These are phyloP conservation scores for Byssochlamys sp. DNA, from an alignment of 2,329 filamentous ascomycete genomes.

Conservation along the genomic window DNA sequence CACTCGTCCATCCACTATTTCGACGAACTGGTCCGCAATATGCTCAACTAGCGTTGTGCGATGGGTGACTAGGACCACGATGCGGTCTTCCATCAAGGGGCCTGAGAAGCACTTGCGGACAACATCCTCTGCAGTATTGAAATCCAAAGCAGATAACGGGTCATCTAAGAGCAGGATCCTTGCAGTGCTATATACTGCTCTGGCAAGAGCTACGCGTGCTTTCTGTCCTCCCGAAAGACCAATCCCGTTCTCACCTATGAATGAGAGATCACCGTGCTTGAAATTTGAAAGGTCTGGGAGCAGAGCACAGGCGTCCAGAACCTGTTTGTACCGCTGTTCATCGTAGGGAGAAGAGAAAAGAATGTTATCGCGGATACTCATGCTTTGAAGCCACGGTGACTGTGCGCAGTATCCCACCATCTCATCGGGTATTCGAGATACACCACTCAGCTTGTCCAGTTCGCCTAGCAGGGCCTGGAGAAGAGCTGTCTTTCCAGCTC, in stretches of 20 bases:
- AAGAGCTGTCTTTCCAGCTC: conserved; percentile 54
- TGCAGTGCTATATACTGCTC: conserved; percentile 50
- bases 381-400: conserved; percentile 59
- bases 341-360: conserved; percentile 59
- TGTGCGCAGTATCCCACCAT: conserved; percentile 57
- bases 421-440: conserved; percentile 44
- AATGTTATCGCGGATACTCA: conserved; percentile 61
- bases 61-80: conserved; percentile 54
- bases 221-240: conserved; percentile 54
- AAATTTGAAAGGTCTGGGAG: conserved; percentile 53
- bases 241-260: conserved; percentile 53
- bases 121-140: conserved; percentile 55
- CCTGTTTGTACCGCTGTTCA: conserved; percentile 56
- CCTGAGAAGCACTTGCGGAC: conserved; percentile 50
- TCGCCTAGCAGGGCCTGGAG: conserved; percentile 52
- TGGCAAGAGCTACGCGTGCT: conserved; percentile 50
- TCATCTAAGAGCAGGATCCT: conserved; percentile 50
- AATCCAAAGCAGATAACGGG: conserved; percentile 51
- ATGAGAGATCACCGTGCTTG: conserved; percentile 54
- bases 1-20: conserved; percentile 55
- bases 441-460: conserved; percentile 44
- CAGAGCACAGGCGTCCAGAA: conserved; percentile 57
- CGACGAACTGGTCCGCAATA: conserved; percentile 64
- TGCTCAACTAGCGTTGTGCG: conserved; percentile 60
- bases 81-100: conserved; percentile 44